These are phyloP conservation scores for Lasiodiplodia citricola DNA, from an alignment of 2,329 filamentous ascomycete genomes.

Conservation along the genomic window DNA sequence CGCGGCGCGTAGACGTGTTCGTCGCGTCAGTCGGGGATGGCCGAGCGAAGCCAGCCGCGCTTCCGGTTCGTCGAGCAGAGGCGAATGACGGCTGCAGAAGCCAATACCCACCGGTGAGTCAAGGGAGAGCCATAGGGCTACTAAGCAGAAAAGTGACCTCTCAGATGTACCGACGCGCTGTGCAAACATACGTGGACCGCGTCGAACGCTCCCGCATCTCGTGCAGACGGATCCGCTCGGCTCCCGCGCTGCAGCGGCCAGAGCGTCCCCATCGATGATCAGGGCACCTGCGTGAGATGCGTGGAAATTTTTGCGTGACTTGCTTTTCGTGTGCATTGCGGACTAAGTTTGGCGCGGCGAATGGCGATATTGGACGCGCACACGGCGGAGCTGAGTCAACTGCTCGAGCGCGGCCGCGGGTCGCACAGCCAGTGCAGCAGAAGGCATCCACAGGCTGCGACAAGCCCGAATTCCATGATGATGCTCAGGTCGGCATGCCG, in stretches of 20 bases:
- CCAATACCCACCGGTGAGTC: slow-evolving; percentile 19
- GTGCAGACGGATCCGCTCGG: slow-evolving; percentile 20
- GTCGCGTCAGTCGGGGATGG: slow-evolving; percentile 7
- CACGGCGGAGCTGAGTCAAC: background rate
- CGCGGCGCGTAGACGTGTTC: background rate
- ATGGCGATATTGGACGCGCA: background rate
- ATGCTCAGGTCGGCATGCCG: background rate
- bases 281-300: slow-evolving; percentile 10
- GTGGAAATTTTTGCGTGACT: background rate
- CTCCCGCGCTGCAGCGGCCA: slow-evolving; percentile 14
- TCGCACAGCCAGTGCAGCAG: slow-evolving; percentile 5
- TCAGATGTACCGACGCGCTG: slow-evolving; percentile 4
- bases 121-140: background rate
- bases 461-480: background rate
- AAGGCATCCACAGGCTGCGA: background rate
- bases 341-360: background rate
- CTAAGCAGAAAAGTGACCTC: background rate
- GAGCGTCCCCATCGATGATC: slow-evolving; percentile 9
- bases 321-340: background rate
- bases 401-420: background rate
- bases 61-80: slow-evolving; percentile 19
- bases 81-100: slow-evolving; percentile 15
- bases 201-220: slow-evolving; percentile 1
- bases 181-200: slow-evolving; percentile 13
- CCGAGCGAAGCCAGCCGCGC: background rate